These are phyloP conservation scores for peach (Prunus persica) DNA, from an alignment of 306 rosid genomes.

Conservation along the genomic window DNA sequence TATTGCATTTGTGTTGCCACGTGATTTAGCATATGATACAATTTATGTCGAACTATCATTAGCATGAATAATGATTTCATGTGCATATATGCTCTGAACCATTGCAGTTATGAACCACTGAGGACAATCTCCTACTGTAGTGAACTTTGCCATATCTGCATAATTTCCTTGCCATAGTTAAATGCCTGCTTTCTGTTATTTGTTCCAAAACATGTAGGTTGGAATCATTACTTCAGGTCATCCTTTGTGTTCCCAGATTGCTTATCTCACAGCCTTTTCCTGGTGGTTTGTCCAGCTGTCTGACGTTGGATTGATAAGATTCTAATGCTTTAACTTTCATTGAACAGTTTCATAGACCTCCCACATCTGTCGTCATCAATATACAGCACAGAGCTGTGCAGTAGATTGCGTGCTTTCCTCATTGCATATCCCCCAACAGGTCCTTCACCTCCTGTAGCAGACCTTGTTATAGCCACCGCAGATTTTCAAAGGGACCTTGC, in stretches of 20 bases:
- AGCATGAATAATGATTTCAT: neutral
- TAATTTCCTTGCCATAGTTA: too few relatives aligned
- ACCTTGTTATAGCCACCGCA: slow-evolving; percentile 86
- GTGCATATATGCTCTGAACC: neutral
- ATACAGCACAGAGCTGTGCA: slow-evolving; percentile 88
- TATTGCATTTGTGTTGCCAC: neutral
- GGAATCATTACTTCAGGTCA: neutral
- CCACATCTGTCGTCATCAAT: slow-evolving; percentile 92
- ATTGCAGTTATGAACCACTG: neutral
- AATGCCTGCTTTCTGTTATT: too few relatives aligned
- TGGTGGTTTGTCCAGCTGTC: slow-evolving; percentile 21
- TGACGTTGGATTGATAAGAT: slow-evolving; percentile 14
- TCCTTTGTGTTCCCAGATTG: slow-evolving; percentile 6
- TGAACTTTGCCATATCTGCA: too few relatives aligned
- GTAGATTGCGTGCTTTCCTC: slow-evolving; percentile 81
- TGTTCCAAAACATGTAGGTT: neutral
- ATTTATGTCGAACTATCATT: neutral
- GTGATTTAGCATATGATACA: neutral
- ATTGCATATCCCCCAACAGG: slow-evolving; percentile 90
- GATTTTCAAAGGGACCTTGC: slow-evolving; percentile 89
- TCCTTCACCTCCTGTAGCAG: slow-evolving; percentile 87
- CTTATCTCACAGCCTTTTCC: neutral
- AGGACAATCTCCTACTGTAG: neutral
- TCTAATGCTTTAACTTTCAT: slow-evolving; percentile 26
- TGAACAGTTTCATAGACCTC: slow-evolving; percentile 82